These are phyloP conservation scores for Boletus sp. DNA, from an alignment of 768 basidiomycete genomes.

Conservation along the genomic window DNA sequence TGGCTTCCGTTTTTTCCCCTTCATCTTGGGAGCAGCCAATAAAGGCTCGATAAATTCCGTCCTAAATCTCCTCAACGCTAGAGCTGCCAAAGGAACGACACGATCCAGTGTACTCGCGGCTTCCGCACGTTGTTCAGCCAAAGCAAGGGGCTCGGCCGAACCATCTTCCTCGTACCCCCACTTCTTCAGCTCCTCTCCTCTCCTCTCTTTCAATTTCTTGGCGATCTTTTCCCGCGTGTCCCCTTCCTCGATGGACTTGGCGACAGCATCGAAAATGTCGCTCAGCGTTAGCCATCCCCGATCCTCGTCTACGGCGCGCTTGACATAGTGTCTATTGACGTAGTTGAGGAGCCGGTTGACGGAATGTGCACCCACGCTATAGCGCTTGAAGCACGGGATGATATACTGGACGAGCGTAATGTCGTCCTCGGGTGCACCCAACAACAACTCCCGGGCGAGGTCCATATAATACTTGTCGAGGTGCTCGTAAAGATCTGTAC, in stretches of 20 bases:
- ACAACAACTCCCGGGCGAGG: conserved; percentile 56
- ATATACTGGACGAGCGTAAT: conserved; percentile 66
- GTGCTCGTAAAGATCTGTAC: conserved; percentile 69
- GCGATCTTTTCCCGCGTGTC: conserved; percentile 63
- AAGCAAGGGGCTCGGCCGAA: conserved; percentile 43
- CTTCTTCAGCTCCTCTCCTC: conserved; percentile 60
- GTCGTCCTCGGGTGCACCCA: conserved; percentile 67
- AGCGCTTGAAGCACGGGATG: conserved; percentile 69
- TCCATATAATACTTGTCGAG: conserved; percentile 71
- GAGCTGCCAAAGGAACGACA: conserved; percentile 58
- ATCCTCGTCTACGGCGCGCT: conserved; percentile 76
- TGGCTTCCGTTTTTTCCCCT: conserved; percentile 46
- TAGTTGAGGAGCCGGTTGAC: conserved; percentile 76
- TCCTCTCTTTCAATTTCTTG: conserved; percentile 55
- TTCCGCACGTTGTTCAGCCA: conserved; percentile 71
- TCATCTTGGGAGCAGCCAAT: conserved; percentile 63
- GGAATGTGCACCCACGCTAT: conserved; percentile 62
- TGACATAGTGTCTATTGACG: conserved; percentile 68
- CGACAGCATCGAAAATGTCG: conserved; percentile 62
- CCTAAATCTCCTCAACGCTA: conserved; percentile 71
- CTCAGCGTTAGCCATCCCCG: conserved; percentile 71
- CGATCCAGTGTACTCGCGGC: conserved; percentile 69
- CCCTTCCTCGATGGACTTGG: conserved; percentile 48
- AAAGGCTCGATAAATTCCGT: conserved; percentile 71
- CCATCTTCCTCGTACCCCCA: conserved; percentile 66